These are phyloP conservation scores for Suillus luteus DNA, from an alignment of 768 basidiomycete species.

Conservation along the genomic window DNA sequence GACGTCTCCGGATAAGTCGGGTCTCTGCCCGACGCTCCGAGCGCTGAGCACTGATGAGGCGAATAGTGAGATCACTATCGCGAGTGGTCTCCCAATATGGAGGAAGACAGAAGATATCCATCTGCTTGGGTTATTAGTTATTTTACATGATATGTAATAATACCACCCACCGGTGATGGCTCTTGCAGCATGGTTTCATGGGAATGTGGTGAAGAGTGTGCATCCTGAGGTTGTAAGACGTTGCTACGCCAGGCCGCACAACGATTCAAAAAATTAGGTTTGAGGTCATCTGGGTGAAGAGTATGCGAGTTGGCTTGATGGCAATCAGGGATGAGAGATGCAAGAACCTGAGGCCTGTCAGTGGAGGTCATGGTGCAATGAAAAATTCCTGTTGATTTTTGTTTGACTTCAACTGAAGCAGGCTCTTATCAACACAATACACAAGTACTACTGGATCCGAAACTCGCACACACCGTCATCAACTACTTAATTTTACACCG, in stretches of 20 bases:
- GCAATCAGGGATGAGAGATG: not conserved
- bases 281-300: not conserved
- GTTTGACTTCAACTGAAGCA: not conserved
- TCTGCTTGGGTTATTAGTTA: not conserved
- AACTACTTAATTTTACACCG: too few relatives aligned
- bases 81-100: slow-evolving; percentile 4
- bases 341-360: not conserved
- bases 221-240: not conserved
- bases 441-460: too few relatives aligned
- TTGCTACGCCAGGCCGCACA: not conserved
- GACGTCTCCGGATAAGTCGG: not conserved
- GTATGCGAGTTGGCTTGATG: not conserved
- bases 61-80: not conserved
- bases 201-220: too few relatives aligned
- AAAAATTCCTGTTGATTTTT: not conserved
- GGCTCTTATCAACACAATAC: not conserved
- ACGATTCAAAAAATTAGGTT: not conserved
- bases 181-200: not conserved
- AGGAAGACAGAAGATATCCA: not conserved
- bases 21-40: not conserved
- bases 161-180: not conserved
- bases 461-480: too few relatives aligned
- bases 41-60: not conserved
- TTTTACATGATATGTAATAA: not conserved
- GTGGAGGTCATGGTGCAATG: slow-evolving; percentile 1